A percentile compares a stretch with the other conserved stretches of the same genome.
Evolutionary conservation across 139 green algal species (phyloP).

Genomic region (Volvox reticuliferus): DNA sequence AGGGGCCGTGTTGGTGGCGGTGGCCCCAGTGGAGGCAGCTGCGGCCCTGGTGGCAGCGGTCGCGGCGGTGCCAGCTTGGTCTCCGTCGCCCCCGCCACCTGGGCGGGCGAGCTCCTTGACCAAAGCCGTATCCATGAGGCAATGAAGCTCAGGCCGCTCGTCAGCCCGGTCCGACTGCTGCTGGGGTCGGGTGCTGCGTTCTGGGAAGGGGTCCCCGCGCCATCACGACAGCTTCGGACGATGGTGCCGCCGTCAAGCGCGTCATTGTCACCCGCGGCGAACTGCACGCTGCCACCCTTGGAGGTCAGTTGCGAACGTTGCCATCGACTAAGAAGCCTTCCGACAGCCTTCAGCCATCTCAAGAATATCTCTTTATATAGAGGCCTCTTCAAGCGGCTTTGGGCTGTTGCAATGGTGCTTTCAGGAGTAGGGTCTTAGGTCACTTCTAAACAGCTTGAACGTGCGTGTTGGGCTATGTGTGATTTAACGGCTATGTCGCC

Average conservation of each 20-base stretch:
- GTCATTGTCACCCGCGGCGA: neutral
- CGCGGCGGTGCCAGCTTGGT: neutral
- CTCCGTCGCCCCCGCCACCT: neutral
- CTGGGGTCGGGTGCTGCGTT: neutral
- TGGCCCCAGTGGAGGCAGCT: neutral
- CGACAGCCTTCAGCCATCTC: too few species aligned
- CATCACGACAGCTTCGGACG: neutral
- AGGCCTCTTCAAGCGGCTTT: neutral
- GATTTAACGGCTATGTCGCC: too few species aligned
- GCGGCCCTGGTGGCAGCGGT: too few species aligned
- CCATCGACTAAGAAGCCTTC: too few species aligned
- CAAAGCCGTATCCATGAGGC: neutral
- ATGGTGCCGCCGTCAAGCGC: neutral
- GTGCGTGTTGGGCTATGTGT: too few species aligned
- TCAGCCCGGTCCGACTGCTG: neutral
- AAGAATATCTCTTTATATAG: too few species aligned
- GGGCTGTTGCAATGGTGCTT: neutral
- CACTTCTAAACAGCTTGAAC: neutral
- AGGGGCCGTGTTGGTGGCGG: too few species aligned
- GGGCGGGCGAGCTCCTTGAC: neutral
- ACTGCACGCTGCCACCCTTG: slow-evolving; percentile 9
- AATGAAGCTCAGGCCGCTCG: slow-evolving; percentile 3
- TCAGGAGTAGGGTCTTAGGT: neutral
- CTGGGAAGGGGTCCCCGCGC: neutral
- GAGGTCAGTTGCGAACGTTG: neutral